These are phyloP conservation scores for Ailanthus altissimus DNA, from an alignment of 345 rosid species.

Conservation along the genomic window DNA sequence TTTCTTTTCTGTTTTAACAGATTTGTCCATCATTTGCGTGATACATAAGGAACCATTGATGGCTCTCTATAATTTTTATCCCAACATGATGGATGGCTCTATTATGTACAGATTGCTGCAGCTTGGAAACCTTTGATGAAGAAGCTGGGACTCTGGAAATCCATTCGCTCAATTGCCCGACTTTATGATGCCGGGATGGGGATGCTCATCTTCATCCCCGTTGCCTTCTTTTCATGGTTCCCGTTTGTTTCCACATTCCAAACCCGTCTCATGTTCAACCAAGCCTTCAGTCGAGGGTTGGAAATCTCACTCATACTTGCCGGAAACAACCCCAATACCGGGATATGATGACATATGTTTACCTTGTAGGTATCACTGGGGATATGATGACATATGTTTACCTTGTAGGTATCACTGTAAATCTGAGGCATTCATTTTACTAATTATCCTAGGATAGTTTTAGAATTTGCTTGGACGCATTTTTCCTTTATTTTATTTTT, in stretches of 20 bases:
- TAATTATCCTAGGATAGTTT: not conserved
- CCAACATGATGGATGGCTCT: not conserved
- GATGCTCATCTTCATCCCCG: constrained; percentile 81
- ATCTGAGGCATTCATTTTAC: not conserved
- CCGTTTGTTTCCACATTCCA: constrained; percentile 97
- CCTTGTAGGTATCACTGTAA: constrained; percentile 10
- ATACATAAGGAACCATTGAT: not conserved
- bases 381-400: constrained; percentile 27
- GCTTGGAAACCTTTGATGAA: constrained; percentile 93
- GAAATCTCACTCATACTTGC: constrained; percentile 97
- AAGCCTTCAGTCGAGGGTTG: constrained; percentile 91
- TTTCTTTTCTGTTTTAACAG: not conserved
- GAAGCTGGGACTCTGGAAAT: constrained; percentile 79
- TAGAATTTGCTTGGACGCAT: not conserved
- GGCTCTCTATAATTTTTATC: not conserved
- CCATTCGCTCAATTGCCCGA: constrained; percentile 80
- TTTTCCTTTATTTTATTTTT: not conserved
- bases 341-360: constrained; percentile 30
- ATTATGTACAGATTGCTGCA: constrained; percentile 66
- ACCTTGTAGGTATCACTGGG: constrained; percentile 24
- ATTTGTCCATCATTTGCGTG: not conserved
- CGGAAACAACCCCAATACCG: constrained; percentile 82
- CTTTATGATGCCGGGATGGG: constrained; percentile 96
- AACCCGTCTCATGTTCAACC: constrained; percentile 96
- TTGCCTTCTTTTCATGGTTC: constrained; percentile 91